A percentile compares a stretch with the other conserved stretches of the same genome.
Conservation (phyloP, 306 rosid genomes). For the Cucumis melo region DNA sequence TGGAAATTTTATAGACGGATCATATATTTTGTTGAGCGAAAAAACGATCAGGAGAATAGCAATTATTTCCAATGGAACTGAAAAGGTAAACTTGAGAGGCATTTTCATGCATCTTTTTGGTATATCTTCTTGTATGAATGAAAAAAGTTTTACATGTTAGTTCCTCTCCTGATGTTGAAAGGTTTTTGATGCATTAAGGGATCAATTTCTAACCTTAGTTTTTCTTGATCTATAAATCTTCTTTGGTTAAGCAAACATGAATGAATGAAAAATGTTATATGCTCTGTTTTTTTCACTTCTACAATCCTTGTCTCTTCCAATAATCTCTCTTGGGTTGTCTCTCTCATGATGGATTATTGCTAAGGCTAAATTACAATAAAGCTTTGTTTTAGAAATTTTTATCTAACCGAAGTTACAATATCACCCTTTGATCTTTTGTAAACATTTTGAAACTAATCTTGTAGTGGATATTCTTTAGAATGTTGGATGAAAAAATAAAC, state of each 20-base stretch:
- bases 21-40: constrained; percentile 1
- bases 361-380: too few species aligned
- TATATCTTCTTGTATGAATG: neutral
- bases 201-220: neutral
- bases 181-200: neutral
- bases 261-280: neutral
- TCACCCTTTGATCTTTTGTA: too few species aligned
- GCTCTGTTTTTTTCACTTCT: too few species aligned
- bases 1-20: constrained; percentile 39
- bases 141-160: neutral
- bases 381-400: too few species aligned
- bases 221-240: neutral
- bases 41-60: neutral
- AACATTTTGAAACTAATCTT: too few species aligned
- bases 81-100: neutral
- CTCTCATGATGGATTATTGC: neutral
- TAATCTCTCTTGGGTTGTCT: neutral
- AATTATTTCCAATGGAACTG: neutral
- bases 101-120: neutral
- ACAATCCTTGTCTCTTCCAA: too few species aligned
- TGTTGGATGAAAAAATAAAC: too few species aligned
- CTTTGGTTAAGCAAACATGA: neutral
- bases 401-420: too few species aligned
- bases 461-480: neutral
- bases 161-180: neutral